Conservation (phyloP, 352 stramenopile genomes). For the Lagenidium giganteum region DNA sequence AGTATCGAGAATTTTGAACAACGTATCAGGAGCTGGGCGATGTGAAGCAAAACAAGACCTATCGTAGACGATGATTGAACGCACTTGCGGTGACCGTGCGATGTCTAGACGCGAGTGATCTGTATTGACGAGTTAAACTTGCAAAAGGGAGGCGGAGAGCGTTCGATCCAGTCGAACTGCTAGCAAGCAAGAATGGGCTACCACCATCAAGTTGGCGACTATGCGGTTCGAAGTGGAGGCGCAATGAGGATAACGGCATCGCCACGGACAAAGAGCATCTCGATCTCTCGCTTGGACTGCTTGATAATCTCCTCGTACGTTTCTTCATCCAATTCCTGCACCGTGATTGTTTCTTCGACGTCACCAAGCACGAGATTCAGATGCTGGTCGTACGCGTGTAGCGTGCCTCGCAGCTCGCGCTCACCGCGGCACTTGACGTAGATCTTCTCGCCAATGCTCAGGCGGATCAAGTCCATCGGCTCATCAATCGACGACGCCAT, state of each 20-base stretch:
- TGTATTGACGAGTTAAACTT: too few species aligned
- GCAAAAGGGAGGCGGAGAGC: too few species aligned
- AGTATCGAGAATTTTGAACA: constrained; percentile 41
- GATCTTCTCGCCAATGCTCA: constrained; percentile 98
- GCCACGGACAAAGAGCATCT: constrained; percentile 99
- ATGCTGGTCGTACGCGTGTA: constrained; percentile 99
- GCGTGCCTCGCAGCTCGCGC: constrained; percentile 94
- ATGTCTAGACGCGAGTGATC: too few species aligned
- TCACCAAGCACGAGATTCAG: constrained; percentile 99
- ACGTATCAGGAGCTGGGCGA: constrained; percentile 13
- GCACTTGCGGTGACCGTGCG: too few species aligned
- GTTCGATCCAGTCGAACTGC: too few species aligned
- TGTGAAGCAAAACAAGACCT: too few species aligned
- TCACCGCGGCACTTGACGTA: constrained; percentile 99
- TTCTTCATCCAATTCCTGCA: constrained; percentile 95
- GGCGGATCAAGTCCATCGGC: constrained; percentile 97
- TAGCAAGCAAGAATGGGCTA: too few species aligned
- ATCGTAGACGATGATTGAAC: too few species aligned
- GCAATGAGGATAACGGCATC: constrained; percentile 98
- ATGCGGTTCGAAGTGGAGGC: constrained; percentile 92
- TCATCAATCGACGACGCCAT: constrained; percentile 91
- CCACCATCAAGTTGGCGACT: too few species aligned
- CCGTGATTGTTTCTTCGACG: constrained; percentile 98
- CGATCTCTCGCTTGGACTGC: constrained; percentile 92
- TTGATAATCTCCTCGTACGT: constrained; percentile 98